These are phyloP conservation scores for Eucalyptus pumila DNA, from an alignment of 345 rosid species.

Conservation along the genomic window DNA sequence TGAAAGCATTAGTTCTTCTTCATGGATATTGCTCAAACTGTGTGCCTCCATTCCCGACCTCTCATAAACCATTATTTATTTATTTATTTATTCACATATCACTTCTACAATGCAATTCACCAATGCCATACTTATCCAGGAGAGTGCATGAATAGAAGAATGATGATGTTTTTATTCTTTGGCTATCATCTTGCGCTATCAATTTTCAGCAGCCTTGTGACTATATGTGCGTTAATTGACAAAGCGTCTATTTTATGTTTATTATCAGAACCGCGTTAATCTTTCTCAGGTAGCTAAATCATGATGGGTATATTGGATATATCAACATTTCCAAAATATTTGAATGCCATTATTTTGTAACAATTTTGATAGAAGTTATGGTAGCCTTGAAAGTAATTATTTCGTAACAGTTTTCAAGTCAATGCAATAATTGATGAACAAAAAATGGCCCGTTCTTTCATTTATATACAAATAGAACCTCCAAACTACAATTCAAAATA, in stretches of 20 bases:
- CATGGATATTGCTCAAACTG: background rate
- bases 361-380: too few relatives aligned
- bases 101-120: background rate
- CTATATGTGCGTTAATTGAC: background rate
- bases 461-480: too few relatives aligned
- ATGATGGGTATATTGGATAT: too few relatives aligned
- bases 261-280: accelerated
- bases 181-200: background rate
- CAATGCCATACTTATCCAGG: background rate
- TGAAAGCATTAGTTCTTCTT: background rate
- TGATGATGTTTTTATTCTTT: background rate
- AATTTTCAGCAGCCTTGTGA: background rate
- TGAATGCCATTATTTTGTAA: too few relatives aligned
- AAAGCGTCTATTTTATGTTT: background rate
- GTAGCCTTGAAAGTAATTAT: too few relatives aligned
- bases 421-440: too few relatives aligned
- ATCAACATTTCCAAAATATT: too few relatives aligned
- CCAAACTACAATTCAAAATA: too few relatives aligned
- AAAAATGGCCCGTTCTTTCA: too few relatives aligned
- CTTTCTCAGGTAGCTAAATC: background rate
- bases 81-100: accelerated
- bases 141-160: background rate
- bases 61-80: background rate
- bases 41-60: background rate
- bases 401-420: too few relatives aligned